These are phyloP conservation scores for Nelumbo lutea DNA, from an alignment of 164 flowering plant species.

Conservation along the genomic window DNA sequence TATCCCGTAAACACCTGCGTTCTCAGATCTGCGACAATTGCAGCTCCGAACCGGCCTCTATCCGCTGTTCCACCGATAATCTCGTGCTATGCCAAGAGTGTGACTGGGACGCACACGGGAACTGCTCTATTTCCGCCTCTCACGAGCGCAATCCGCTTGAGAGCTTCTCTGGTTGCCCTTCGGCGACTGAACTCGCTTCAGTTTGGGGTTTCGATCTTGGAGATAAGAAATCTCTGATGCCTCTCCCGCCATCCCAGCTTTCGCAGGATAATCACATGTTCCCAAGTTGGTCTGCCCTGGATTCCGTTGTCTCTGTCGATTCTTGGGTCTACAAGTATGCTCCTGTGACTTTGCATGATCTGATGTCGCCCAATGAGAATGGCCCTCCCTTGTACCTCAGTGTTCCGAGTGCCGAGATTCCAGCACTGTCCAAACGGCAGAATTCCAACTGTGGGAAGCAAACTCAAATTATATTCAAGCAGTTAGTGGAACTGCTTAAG, in stretches of 20 bases:
- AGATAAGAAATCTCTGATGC: slow-evolving; percentile 10
- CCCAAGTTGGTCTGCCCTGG: slow-evolving; percentile 15
- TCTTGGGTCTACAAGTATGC: slow-evolving; percentile 15
- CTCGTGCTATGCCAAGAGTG: slow-evolving; percentile 63
- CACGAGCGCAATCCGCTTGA: slow-evolving; percentile 46
- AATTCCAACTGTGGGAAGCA: slow-evolving; percentile 42
- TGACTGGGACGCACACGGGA: slow-evolving; percentile 64
- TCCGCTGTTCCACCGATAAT: slow-evolving; percentile 43
- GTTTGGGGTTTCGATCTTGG: slow-evolving; percentile 51
- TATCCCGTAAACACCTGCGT: slow-evolving; percentile 53
- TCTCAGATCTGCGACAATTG: slow-evolving; percentile 71
- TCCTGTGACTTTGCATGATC: slow-evolving; percentile 34
- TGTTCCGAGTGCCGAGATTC: slow-evolving; percentile 8
- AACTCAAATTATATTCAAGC: slow-evolving; percentile 53
- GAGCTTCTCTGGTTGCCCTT: slow-evolving; percentile 65
- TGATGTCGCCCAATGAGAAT: slow-evolving; percentile 42
- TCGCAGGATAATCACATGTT: slow-evolving; percentile 4
- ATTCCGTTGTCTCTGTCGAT: slow-evolving; percentile 9
- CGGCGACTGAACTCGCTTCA: slow-evolving; percentile 43
- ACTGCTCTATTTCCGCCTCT: slow-evolving; percentile 38
- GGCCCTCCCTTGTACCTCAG: neutral
- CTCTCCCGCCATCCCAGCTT: no score
- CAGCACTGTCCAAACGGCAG: slow-evolving; percentile 18
- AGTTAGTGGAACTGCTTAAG: slow-evolving; percentile 54
- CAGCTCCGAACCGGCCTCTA: slow-evolving; percentile 44